phyloP scores from a whole-genome alignment of 768 basidiomycete genomes.

The Lactifluus subvellereus region DNA sequence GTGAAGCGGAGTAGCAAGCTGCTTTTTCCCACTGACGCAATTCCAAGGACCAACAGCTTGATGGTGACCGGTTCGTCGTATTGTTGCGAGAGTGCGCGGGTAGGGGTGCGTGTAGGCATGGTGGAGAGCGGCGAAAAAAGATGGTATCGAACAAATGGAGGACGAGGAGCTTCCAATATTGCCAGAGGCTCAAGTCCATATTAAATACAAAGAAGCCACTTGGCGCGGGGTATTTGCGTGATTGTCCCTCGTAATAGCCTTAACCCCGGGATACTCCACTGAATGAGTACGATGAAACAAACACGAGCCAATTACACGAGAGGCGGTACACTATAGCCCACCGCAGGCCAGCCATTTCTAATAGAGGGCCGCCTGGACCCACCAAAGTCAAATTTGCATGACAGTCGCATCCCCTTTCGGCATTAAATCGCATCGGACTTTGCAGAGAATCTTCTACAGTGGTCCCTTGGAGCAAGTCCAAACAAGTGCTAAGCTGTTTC shows the following conservation, averaged over 20 bases:
- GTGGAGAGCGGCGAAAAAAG: not conserved
- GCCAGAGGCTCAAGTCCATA: not conserved
- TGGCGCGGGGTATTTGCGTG: not conserved
- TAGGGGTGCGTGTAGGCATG: not conserved
- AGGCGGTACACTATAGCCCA: not conserved
- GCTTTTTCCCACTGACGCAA: slow-evolving; percentile 87
- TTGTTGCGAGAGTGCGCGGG: not conserved
- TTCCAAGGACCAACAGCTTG: slow-evolving; percentile 78
- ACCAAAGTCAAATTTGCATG: not conserved
- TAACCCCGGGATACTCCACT: too few relatives aligned
- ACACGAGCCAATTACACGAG: not conserved
- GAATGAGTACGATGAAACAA: not conserved
- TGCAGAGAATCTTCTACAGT: not conserved
- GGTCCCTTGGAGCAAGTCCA: not conserved
- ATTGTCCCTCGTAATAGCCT: not conserved
- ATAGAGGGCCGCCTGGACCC: not conserved
- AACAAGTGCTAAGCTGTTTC: not conserved
- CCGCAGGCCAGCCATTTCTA: not conserved
- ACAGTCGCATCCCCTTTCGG: not conserved
- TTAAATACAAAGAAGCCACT: not conserved
- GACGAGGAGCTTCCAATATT: not conserved
- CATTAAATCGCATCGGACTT: not conserved
- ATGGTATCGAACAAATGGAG: not conserved
- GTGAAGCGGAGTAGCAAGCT: slow-evolving; percentile 90
- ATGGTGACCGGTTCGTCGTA: slow-evolving; percentile 51